Evolutionary conservation across 441 rosid genomes (phyloP), one percentile per base, ranked within the genome.

Genomic region (Melianthus villosus): DNA sequence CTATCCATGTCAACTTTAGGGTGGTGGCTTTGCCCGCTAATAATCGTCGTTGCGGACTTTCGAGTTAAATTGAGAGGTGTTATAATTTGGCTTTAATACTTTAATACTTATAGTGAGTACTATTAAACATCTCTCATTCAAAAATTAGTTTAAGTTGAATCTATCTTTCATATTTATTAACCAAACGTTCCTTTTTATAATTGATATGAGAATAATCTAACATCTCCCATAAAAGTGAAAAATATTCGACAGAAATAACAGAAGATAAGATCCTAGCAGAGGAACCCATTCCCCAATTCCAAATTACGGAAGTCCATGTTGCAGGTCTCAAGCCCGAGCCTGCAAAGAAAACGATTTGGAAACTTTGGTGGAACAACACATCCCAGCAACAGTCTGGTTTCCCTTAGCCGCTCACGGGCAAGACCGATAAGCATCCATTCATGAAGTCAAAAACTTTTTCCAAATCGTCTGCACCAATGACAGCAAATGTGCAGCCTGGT

Each of bases 351-450:
- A 77, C 79, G 53, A 58, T 67, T 1, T n/a, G n/a, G n/a, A n/a
- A n/a, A n/a, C n/a, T n/a, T n/a, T n/a, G n/a, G n/a, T 80, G 94
- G 93, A 93, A 84, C 34, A 66, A 48, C 29, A 38, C 68, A 34
- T 46, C 57, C 16, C 93, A 78, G 69, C 75, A 80, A 56, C 89
- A 75, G 57, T 73, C 97, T 5, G 93, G 91, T 48, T 80, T 87
- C 17, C 87, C 94, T 17, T 87, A 95, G 97, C 65, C 76, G 64
- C 51, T 83, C 6, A 93, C 97, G 97, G 97, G 97, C 18, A 87
- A 87, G 78, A 65, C 36, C 52, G 72, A 62, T 34, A 77, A 60
- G 52, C 69, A 75, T 48, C 63, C 78, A 6, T 29, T 71, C 17
- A 32, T 65, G 54, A 80, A 73, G 63, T 60, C 84, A 22, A 86